Evolutionary conservation across 805 yeast genomes (phyloP).

Genomic region (Lipomyces yamanashiensis): DNA sequence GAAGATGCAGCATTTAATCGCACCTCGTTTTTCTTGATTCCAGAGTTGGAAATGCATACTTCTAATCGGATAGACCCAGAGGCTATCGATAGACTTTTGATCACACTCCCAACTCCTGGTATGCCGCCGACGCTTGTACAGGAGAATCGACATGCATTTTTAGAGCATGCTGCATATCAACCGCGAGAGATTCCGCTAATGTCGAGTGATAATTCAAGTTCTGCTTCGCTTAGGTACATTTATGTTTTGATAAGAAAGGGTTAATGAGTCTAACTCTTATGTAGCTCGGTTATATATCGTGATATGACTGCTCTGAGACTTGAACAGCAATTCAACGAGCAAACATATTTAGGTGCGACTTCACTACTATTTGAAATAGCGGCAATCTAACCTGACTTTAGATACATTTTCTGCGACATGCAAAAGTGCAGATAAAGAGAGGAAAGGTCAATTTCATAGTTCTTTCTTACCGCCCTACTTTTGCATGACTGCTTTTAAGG

Average conservation of each 20-base stretch:
- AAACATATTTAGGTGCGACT: slow-evolving; percentile 14
- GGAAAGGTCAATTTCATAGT: slow-evolving; percentile 1
- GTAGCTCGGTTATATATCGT: slow-evolving; percentile 25
- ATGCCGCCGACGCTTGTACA: slow-evolving; percentile 26
- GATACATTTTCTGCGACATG: slow-evolving; percentile 15
- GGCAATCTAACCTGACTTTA: neutral
- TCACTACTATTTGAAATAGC: neutral
- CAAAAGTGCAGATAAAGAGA: slow-evolving; percentile 10
- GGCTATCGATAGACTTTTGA: slow-evolving; percentile 47
- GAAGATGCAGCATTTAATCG: slow-evolving; percentile 89
- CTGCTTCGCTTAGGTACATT: slow-evolving; percentile 14
- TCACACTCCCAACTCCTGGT: slow-evolving; percentile 25
- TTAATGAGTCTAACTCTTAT: neutral
- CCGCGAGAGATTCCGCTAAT: neutral
- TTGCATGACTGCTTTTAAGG: slow-evolving; percentile 30
- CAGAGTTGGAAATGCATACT: slow-evolving; percentile 13
- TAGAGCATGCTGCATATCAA: neutral
- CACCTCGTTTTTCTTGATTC: slow-evolving; percentile 64
- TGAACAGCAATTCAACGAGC: neutral
- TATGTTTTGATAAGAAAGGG: neutral
- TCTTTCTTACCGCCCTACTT: slow-evolving; percentile 28
- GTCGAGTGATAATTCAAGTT: slow-evolving; percentile 6
- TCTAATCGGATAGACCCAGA: slow-evolving; percentile 46
- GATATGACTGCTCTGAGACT: slow-evolving; percentile 1
- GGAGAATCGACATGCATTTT: neutral